These are phyloP conservation scores for Fusarium equiseti DNA, from an alignment of 2,329 filamentous ascomycete genomes.

Conservation along the genomic window DNA sequence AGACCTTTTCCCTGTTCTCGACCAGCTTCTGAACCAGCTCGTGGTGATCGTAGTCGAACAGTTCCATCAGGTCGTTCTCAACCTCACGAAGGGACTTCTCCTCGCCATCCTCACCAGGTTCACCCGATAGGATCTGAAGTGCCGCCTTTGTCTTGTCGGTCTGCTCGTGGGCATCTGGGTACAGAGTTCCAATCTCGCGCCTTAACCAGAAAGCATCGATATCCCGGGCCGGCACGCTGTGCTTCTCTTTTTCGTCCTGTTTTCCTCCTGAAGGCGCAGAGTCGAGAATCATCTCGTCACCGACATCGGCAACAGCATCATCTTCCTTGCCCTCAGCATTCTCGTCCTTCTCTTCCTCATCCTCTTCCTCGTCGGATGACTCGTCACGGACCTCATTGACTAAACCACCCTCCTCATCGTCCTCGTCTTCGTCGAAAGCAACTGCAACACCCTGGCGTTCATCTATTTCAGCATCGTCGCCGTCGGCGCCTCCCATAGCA, in stretches of 20 bases:
- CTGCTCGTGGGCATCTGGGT: conserved; percentile 91
- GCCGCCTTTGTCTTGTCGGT: conserved; percentile 92
- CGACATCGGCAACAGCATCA: conserved; percentile 69
- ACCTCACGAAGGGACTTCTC: conserved; percentile 91
- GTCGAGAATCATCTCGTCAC: conserved; percentile 89
- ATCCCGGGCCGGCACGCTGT: conserved; percentile 82
- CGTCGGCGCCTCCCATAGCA: conserved; percentile 74
- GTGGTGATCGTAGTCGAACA: conserved; percentile 97
- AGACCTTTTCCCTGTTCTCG: conserved; percentile 90
- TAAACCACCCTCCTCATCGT: conserved; percentile 82
- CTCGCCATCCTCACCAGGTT: conserved; percentile 79
- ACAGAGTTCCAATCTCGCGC: conserved; percentile 87
- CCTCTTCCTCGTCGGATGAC: conserved; percentile 83
- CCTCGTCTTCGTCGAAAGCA: conserved; percentile 92
- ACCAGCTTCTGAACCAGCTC: conserved; percentile 93
- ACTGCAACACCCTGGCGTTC: conserved; percentile 97
- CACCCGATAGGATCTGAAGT: conserved; percentile 83
- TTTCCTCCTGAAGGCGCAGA: conserved; percentile 64
- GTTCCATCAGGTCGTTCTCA: conserved; percentile 97
- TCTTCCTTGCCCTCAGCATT: conserved; percentile 64
- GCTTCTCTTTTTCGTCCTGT: conserved; percentile 65
- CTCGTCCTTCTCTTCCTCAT: conserved; percentile 67
- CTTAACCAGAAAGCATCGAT: conserved; percentile 99
- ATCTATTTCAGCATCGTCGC: conserved; percentile 81
- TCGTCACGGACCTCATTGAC: conserved; percentile 91